These are phyloP conservation scores for Magnolia kwangsiensis DNA, from an alignment of 164 flowering plant species.

Conservation along the genomic window DNA sequence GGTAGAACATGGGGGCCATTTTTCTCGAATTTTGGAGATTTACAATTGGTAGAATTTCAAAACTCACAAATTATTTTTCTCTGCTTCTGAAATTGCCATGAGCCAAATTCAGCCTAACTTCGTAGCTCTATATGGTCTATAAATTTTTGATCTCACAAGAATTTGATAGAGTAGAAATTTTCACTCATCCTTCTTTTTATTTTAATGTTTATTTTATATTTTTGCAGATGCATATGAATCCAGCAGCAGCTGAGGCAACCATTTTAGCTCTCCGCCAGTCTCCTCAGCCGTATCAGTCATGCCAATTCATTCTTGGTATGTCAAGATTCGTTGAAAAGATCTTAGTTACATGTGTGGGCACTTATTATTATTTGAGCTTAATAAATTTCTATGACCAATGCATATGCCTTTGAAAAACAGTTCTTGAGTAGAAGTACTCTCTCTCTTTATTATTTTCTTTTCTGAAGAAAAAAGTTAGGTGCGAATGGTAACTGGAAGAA, in stretches of 20 bases:
- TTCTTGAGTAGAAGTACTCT: neutral
- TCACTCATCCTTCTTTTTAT: neutral
- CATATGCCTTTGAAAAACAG: neutral
- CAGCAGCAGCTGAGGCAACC: conserved; percentile 80
- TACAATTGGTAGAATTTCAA: too few relatives aligned
- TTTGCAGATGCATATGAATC: conserved; percentile 72
- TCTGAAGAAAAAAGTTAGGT: too few relatives aligned
- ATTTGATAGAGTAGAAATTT: too few relatives aligned
- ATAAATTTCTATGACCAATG: neutral
- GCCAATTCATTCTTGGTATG: conserved; percentile 84
- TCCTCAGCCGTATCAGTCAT: conserved; percentile 68
- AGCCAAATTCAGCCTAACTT: too few relatives aligned
- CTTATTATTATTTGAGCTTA: neutral
- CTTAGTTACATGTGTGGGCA: neutral
- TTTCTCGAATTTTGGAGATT: too few relatives aligned
- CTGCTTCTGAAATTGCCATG: too few relatives aligned
- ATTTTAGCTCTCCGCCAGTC: conserved; percentile 66
- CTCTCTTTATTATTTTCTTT: neutral
- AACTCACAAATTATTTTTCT: too few relatives aligned
- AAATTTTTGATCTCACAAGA: too few relatives aligned
- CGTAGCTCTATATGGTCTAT: too few relatives aligned
- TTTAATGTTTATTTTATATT: neutral
- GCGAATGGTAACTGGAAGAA: neutral
- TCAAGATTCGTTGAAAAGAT: neutral
- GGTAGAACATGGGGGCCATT: too few relatives aligned